Evolutionary conservation across 768 basidiomycete species (phyloP).

Genomic region (Fomitopsis pulvina): DNA sequence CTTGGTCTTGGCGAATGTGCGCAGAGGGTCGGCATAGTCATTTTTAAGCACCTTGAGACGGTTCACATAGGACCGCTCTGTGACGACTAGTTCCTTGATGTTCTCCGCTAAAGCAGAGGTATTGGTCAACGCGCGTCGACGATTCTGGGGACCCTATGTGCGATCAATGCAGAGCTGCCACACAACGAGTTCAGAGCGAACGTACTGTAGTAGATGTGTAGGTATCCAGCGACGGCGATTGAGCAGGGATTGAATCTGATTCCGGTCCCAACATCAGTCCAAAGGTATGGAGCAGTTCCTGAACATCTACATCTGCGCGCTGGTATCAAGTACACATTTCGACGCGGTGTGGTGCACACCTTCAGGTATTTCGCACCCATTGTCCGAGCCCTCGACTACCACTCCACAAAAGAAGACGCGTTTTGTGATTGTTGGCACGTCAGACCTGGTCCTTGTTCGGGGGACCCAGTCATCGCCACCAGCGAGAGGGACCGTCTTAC

Average conservation of each 20-base stretch:
- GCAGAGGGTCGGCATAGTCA: constrained; percentile 88
- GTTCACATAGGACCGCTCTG: constrained; percentile 84
- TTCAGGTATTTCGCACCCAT: constrained; percentile 59
- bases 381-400: constrained; percentile 78
- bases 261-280: constrained; percentile 57
- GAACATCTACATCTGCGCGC: not conserved
- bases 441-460: constrained; percentile 31
- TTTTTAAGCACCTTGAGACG: constrained; percentile 77
- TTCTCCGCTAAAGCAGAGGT: constrained; percentile 62
- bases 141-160: constrained; percentile 26
- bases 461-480: constrained; percentile 54
- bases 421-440: constrained; percentile 45
- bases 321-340: not conserved
- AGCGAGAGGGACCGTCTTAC: constrained; percentile 70
- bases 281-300: constrained; percentile 55
- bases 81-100: constrained; percentile 81
- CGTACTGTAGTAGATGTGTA: constrained; percentile 23
- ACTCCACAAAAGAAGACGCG: constrained; percentile 89
- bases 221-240: constrained; percentile 33
- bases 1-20: constrained; percentile 77
- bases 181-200: not conserved
- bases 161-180: not conserved
- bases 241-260: constrained; percentile 39
- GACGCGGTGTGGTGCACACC: constrained; percentile 31
- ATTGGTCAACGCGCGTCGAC: constrained; percentile 55